phyloP scores from a whole-genome alignment of 192 early-diverging fungal genomes.

The Pecoramyces ruminantium region DNA sequence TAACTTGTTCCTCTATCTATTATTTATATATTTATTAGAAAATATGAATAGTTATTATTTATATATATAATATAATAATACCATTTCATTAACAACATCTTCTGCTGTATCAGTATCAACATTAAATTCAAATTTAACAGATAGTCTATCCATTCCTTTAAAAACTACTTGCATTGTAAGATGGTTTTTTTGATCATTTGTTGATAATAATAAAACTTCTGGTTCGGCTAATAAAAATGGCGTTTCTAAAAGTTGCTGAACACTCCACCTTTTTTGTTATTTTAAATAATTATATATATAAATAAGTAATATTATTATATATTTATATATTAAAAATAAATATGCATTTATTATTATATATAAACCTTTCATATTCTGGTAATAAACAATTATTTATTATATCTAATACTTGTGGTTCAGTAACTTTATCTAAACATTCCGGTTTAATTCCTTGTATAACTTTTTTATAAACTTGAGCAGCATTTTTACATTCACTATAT shows the following conservation, averaged over 20 bases:
- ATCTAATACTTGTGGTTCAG: slow-evolving; percentile 43
- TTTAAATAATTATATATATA: too few relatives aligned
- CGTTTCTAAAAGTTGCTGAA: slow-evolving; percentile 53
- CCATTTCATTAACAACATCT: slow-evolving; percentile 65
- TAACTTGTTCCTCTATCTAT: slow-evolving; percentile 63
- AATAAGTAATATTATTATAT: too few relatives aligned
- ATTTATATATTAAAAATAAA: too few relatives aligned
- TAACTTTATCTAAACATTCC: slow-evolving; percentile 44
- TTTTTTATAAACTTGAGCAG: not conserved
- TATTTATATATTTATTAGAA: too few relatives aligned
- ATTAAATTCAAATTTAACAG: slow-evolving; percentile 72
- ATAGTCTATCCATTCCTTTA: slow-evolving; percentile 59
- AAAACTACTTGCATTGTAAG: slow-evolving; percentile 56
- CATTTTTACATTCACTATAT: slow-evolving; percentile 68
- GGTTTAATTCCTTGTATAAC: slow-evolving; percentile 42
- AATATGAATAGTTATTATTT: too few relatives aligned
- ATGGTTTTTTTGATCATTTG: slow-evolving; percentile 41
- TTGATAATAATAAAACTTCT: slow-evolving; percentile 46
- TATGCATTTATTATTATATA: too few relatives aligned
- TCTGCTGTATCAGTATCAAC: slow-evolving; percentile 62
- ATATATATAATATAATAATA: too few relatives aligned
- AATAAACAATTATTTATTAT: slow-evolving; percentile 48
- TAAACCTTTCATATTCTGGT: slow-evolving; percentile 45
- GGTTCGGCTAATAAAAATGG: slow-evolving; percentile 54
- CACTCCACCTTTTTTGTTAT: slow-evolving; percentile 24